A percentile compares a stretch with the other conserved stretches of the same genome.
phyloP scores from a whole-genome alignment of 2,329 filamentous ascomycete species.

The Hymenoscyphus linearis region DNA sequence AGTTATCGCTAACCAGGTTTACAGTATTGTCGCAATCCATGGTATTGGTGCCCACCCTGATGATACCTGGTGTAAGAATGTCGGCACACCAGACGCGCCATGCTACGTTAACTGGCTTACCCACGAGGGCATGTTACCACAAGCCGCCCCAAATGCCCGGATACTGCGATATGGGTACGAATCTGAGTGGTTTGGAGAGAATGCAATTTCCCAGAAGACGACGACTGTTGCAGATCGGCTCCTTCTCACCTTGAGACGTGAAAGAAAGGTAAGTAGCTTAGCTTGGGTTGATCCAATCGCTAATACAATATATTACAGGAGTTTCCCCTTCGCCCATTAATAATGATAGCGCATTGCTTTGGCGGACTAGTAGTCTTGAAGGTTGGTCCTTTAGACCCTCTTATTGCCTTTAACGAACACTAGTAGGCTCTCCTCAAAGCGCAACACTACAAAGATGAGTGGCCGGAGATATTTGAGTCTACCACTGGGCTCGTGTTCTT shows the following conservation, averaged over 20 bases:
- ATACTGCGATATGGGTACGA: slow-evolving; percentile 1
- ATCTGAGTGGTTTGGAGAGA: background rate
- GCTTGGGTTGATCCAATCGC: background rate
- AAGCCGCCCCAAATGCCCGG: slow-evolving; percentile 3
- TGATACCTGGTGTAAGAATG: slow-evolving; percentile 3
- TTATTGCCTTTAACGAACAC: background rate
- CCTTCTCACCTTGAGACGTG: background rate
- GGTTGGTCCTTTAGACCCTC: background rate
- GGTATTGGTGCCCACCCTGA: slow-evolving; percentile 1
- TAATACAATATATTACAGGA: background rate
- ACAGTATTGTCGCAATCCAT: slow-evolving; percentile 2
- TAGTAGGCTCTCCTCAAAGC: background rate
- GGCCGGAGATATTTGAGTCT: background rate
- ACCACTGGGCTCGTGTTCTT: background rate
- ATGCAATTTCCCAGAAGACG: background rate
- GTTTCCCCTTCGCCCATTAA: slow-evolving; percentile 1
- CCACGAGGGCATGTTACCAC: background rate
- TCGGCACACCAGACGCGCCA: background rate
- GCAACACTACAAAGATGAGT: background rate
- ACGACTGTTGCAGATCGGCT: background rate
- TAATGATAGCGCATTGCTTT: background rate
- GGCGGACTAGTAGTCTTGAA: background rate
- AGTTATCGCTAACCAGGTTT: background rate
- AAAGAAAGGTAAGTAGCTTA: background rate
- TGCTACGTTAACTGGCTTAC: background rate